These are phyloP conservation scores for Gossypium laxum DNA, from an alignment of 441 rosid genomes.

Conservation along the genomic window DNA sequence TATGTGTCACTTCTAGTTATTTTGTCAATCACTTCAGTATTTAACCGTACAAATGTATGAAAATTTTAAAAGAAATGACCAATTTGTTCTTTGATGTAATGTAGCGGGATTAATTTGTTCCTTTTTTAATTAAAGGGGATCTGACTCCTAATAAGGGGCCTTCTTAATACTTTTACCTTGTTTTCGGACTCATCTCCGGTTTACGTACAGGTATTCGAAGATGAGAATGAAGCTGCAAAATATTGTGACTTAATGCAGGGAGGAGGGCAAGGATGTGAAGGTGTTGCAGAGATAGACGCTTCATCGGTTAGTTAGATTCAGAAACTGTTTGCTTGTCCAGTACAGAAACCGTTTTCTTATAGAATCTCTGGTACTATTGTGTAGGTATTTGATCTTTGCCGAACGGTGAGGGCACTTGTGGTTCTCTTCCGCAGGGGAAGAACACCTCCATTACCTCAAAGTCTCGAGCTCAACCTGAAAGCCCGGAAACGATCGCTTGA, in stretches of 20 bases:
- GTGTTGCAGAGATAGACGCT: conserved; percentile 89
- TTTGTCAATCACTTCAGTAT: too few species aligned
- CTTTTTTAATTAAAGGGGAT: too few species aligned
- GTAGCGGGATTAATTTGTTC: too few species aligned
- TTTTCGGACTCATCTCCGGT: background rate
- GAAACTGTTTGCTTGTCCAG: background rate
- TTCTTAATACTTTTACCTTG: background rate
- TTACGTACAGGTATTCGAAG: conserved; percentile 65
- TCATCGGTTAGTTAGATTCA: conserved; percentile 53
- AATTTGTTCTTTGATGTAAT: too few species aligned
- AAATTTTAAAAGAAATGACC: too few species aligned
- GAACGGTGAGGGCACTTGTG: conserved; percentile 70
- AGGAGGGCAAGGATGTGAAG: conserved; percentile 92
- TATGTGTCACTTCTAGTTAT: too few species aligned
- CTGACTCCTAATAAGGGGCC: too few species aligned
- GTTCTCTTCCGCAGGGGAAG: conserved; percentile 82
- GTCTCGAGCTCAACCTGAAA: conserved; percentile 72
- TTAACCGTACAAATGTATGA: too few species aligned
- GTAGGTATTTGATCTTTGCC: conserved; percentile 87
- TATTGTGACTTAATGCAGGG: conserved; percentile 88
- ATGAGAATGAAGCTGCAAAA: conserved; percentile 71
- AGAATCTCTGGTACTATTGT: background rate
- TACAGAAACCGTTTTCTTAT: background rate
- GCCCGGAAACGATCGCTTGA: conserved; percentile 89
- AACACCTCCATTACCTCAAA: conserved; percentile 78